Evolutionary conservation across 192 early-diverging fungal genomes (phyloP), one percentile per base, ranked within the genome.

Genomic region (Cladochytrium replicatum): DNA sequence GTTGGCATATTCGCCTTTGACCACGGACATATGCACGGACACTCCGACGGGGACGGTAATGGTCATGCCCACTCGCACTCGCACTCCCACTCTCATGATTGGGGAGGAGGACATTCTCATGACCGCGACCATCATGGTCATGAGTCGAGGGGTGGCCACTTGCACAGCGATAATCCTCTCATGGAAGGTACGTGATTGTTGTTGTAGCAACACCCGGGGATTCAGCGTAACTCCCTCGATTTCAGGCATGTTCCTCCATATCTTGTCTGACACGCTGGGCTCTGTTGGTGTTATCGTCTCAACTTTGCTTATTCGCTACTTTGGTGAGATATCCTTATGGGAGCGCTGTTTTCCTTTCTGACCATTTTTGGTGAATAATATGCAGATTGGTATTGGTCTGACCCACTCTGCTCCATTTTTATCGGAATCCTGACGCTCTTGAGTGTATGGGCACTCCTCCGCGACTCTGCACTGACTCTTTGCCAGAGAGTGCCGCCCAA

Each of bases 201-300:
- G 32, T 4, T 52, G 24, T 41, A 26, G 11, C 6, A 7, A 29
- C 17, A 47, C 11, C 11, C 11, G 22, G n/a, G n/a, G n/a, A 24
- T 28, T 6, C 19, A 34, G 19, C 9, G 24, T 19, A 1, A 27
- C n/a, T n/a, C n/a, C 9, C 29, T 59, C 58, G 15, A 47, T 23
- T 41, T 15, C 32, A 71, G 78, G 82, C 31, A 87, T 97, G 34
- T 97, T 94, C 54, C 63, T 97, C 29, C 93, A 97, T 49, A 83
- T 97, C 27, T 65, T 97, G 54, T 86, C 91, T 4, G 93, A 97
- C 62, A 91, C 93, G 2, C 68, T 97, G 15, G 93, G 93, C 24
- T 92, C 89, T 29, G 88, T 91, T 0, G 93, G 93, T 47, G 93
- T 97, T 0, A 93, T 97, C 42, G 78, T 93, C n/a, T 93, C 91